A percentile compares a stretch with the other conserved stretches of the same genome.
These are phyloP conservation scores for Ganoderma meredithae DNA, from an alignment of 1,284 basidiomycete species.

Conservation along the genomic window DNA sequence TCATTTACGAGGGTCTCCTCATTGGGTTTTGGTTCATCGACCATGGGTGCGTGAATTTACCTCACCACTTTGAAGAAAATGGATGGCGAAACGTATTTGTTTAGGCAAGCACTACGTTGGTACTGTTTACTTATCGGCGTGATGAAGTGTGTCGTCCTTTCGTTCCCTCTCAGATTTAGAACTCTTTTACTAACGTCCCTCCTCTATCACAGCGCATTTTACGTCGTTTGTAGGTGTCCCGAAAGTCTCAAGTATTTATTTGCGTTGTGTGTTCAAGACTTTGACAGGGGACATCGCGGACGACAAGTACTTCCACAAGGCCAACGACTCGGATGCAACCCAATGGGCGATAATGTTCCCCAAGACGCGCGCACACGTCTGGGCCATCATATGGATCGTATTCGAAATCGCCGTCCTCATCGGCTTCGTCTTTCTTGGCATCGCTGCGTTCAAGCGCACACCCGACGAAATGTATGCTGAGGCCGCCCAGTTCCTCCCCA, in stretches of 20 bases:
- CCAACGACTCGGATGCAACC: constrained; percentile 84
- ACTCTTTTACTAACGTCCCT: constrained; percentile 6
- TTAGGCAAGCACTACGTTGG: constrained; percentile 73
- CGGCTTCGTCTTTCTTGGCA: constrained; percentile 75
- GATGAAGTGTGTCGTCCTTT: constrained; percentile 70
- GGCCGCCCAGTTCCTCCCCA: constrained; percentile 43
- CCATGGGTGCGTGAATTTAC: constrained; percentile 65
- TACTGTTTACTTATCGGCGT: constrained; percentile 84
- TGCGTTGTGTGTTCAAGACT: neutral
- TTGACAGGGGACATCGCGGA: constrained; percentile 81
- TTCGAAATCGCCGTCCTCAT: constrained; percentile 73
- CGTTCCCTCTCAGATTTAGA: neutral
- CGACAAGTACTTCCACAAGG: constrained; percentile 86
- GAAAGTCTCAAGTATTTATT: neutral
- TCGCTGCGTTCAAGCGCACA: constrained; percentile 69
- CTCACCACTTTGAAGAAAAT: neutral
- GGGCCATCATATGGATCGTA: constrained; percentile 79
- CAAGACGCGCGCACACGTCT: constrained; percentile 71
- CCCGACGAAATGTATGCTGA: constrained; percentile 46
- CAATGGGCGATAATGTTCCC: constrained; percentile 79
- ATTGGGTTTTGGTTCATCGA: constrained; percentile 88
- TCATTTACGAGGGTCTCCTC: constrained; percentile 77
- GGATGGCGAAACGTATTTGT: constrained; percentile 19
- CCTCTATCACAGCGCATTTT: constrained; percentile 62
- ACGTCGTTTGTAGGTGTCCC: constrained; percentile 70